Evolutionary conservation across 768 basidiomycete species (phyloP), one percentile per base, ranked within the genome.

Genomic region (Pisolithus tinctorius): DNA sequence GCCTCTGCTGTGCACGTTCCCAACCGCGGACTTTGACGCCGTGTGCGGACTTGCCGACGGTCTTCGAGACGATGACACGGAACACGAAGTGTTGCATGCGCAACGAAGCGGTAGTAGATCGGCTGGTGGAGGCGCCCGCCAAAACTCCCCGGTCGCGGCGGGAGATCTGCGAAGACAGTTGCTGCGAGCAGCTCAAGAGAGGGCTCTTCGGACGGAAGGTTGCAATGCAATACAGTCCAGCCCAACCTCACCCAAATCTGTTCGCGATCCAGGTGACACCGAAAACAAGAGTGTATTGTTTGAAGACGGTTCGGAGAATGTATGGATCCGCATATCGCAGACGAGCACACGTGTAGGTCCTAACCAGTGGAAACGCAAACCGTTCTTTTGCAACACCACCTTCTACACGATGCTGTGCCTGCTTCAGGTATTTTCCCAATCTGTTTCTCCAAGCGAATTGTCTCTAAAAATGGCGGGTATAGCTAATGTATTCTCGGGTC

Each of bases 361-460:
- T n/a, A 71, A 72, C 51, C 49, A 58, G 6, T 56, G 60, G 47
- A 75, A 70, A 49, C 72, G 75, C 43, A 79, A 67, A 48, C 77
- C 86, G 8, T 90, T 97, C 69, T 98, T 95, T 69, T 81, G 81
- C 52, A 96, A 97, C 70, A 92, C 90, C 44, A 87, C 91, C 20
- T 90, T 93, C 65, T 99, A 98, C 71, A 88, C 88, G 6, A 66
- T 97, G 47, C 65, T 98, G 57, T 84, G 96, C 46, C 72, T 95
- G 48, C 65, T 98, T 46, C 93, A 99, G 84, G 95, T 82, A 61
- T 52, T 34, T 45, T 45, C 44, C 14, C 11, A 29, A 43, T 48
- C 48, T 16, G 5, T 63, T 54, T 16, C 6, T 6, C 27, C 27
- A n/a, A 6, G 14, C 34, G 39, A 34, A 41, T 37, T 49, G 20